phyloP scores from a whole-genome alignment of 2,329 filamentous ascomycete species.

The Taxawa tesnikishii region DNA sequence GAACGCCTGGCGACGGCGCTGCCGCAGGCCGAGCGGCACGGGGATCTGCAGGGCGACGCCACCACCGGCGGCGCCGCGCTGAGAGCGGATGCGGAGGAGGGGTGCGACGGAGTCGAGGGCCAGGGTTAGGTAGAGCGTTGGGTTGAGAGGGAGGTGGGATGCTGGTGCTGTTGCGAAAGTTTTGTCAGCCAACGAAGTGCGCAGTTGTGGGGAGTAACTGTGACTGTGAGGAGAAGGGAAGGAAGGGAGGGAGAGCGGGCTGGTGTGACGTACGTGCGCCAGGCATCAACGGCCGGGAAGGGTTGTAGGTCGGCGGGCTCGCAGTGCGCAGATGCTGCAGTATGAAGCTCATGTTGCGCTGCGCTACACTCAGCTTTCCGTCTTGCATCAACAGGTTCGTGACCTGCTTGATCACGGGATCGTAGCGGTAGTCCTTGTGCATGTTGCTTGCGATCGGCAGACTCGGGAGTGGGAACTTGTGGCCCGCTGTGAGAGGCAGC shows the following conservation, averaged over 20 bases:
- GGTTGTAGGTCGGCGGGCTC: constrained; percentile 63
- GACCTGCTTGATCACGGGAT: constrained; percentile 73
- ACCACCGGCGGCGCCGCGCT: constrained; percentile 73
- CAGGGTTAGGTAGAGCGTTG: constrained; percentile 75
- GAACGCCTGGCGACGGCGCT: constrained; percentile 10
- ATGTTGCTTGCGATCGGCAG: constrained; percentile 50
- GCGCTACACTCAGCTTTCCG: constrained; percentile 81
- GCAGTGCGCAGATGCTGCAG: constrained; percentile 75
- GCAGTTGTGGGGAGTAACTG: too few relatives aligned
- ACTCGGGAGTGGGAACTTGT: constrained; percentile 66
- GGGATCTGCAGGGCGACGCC: constrained; percentile 41
- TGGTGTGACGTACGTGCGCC: constrained; percentile 34
- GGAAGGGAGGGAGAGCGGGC: not conserved
- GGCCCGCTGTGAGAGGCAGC: constrained; percentile 22
- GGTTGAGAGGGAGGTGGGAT: constrained; percentile 73
- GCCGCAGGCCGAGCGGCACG: constrained; percentile 10
- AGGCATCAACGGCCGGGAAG: constrained; percentile 58
- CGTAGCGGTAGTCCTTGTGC: constrained; percentile 70
- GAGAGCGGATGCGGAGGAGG: constrained; percentile 64
- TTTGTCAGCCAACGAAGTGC: too few relatives aligned
- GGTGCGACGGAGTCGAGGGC: constrained; percentile 90
- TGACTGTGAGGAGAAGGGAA: not conserved
- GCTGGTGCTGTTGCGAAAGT: constrained; percentile 45
- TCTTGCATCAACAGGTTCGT: constrained; percentile 85
- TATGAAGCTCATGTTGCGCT: constrained; percentile 79